These are phyloP conservation scores for Saccharomyces hybrid DNA, from an alignment of 1,139 yeast genomes.

Conservation along the genomic window DNA sequence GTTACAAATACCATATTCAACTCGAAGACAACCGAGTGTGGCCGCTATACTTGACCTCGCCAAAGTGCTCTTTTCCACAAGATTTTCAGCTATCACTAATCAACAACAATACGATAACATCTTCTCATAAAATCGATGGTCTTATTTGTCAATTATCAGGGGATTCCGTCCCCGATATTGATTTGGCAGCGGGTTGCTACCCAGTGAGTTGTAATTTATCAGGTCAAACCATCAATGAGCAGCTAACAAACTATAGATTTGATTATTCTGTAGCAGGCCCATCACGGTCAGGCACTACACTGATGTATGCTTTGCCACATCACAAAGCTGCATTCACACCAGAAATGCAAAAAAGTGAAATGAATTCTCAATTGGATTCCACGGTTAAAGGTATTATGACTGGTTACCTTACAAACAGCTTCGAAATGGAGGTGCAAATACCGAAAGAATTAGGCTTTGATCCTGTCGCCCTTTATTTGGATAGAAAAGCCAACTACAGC, in stretches of 20 bases:
- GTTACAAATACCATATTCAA: conserved; percentile 35
- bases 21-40: conserved; percentile 39
- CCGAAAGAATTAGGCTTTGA: conserved; percentile 48
- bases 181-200: conserved; percentile 47
- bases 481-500: conserved; percentile 35
- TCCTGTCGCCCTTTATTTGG: conserved; percentile 50
- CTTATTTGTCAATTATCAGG: conserved; percentile 33
- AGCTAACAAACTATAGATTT: conserved; percentile 34
- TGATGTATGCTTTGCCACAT: conserved; percentile 60
- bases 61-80: conserved; percentile 27
- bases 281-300: conserved; percentile 31
- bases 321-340: conserved; percentile 45
- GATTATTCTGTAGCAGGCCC: conserved; percentile 34
- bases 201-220: conserved; percentile 31
- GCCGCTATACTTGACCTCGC: conserved; percentile 41
- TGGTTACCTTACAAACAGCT: conserved; percentile 45
- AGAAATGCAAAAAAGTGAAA: conserved; percentile 16
- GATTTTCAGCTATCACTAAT: conserved; percentile 35
- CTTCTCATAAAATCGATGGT: conserved; percentile 32
- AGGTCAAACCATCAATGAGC: conserved; percentile 22
- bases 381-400: conserved; percentile 63
- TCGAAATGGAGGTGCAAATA: conserved; percentile 41
- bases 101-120: conserved; percentile 50
- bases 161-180: conserved; percentile 37
- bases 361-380: conserved; percentile 47